phyloP scores from a whole-genome alignment of 2,329 filamentous ascomycete species.

The Lasiodiplodia hormozganensis region DNA sequence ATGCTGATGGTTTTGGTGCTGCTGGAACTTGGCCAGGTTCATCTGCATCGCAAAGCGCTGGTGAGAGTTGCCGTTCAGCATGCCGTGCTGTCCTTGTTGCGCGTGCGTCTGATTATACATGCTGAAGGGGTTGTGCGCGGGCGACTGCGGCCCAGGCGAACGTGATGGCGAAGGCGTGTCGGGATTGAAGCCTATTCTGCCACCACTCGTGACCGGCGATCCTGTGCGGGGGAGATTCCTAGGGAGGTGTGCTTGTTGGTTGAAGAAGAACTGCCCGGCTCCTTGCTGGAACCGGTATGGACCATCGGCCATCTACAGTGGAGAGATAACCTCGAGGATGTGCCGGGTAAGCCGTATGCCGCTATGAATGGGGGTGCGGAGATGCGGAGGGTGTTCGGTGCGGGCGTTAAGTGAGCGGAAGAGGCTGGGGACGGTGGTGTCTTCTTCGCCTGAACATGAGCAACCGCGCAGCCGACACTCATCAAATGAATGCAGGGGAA shows the following conservation, averaged over 20 bases:
- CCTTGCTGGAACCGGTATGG: conserved; percentile 67
- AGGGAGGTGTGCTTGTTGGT: conserved; percentile 54
- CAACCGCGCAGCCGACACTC: conserved; percentile 30
- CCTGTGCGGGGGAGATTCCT: conserved; percentile 55
- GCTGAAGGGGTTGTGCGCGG: conserved; percentile 55
- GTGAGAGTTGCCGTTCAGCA: conserved; percentile 75
- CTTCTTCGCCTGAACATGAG: conserved; percentile 59
- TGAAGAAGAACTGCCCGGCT: conserved; percentile 66
- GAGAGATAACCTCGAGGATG: conserved; percentile 30
- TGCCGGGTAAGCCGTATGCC: conserved; percentile 18
- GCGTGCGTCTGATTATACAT: conserved; percentile 75
- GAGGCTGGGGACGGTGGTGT: conserved; percentile 51
- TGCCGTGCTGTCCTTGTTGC: conserved; percentile 75
- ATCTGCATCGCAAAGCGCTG: conserved; percentile 60
- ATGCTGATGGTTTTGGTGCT: conserved; percentile 62
- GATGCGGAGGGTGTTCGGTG: conserved; percentile 35
- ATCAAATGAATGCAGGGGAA: conserved; percentile 28
- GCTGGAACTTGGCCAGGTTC: conserved; percentile 74
- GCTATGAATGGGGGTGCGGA: conserved; percentile 28
- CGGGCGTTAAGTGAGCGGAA: conserved; percentile 49
- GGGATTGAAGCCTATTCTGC: conserved; percentile 52
- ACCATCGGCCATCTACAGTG: conserved; percentile 73
- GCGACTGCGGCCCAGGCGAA: conserved; percentile 61
- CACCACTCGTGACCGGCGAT: conserved; percentile 52
- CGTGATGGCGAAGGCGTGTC: conserved; percentile 65